These are phyloP conservation scores for Macadamia tetraphylla DNA, from an alignment of 164 flowering plant genomes.

Conservation along the genomic window DNA sequence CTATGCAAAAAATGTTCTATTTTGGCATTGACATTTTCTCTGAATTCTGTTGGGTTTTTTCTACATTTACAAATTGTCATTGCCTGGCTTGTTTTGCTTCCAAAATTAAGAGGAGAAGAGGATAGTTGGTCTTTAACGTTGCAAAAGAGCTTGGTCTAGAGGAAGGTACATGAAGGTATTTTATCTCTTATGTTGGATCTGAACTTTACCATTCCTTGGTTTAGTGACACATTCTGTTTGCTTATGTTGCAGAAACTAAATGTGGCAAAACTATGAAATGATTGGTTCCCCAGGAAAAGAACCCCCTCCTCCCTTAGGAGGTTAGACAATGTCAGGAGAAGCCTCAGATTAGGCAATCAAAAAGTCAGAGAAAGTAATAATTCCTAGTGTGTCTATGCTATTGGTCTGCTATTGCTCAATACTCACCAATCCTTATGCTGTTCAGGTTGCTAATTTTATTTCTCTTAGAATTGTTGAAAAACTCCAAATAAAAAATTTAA, in stretches of 20 bases:
- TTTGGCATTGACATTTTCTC: background rate
- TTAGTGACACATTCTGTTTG: constrained; percentile 1
- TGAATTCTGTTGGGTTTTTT: constrained; percentile 8
- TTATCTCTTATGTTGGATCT: background rate
- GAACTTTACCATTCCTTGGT: background rate
- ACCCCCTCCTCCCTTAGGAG: constrained; percentile 63
- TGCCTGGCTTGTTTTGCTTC: constrained; percentile 49
- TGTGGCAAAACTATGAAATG: constrained; percentile 33
- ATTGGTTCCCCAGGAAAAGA: constrained; percentile 73
- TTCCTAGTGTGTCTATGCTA: constrained; percentile 40
- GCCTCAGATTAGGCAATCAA: constrained; percentile 22
- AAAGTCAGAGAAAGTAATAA: constrained; percentile 35
- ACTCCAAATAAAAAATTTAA: background rate
- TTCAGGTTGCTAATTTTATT: constrained; percentile 44
- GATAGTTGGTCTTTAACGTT: constrained; percentile 72
- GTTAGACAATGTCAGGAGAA: constrained; percentile 20
- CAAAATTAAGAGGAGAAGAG: constrained; percentile 56
- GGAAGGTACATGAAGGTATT: constrained; percentile 51
- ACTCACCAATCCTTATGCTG: constrained; percentile 65
- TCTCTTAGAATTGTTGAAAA: background rate
- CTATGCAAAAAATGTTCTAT: background rate
- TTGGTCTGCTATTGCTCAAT: constrained; percentile 52
- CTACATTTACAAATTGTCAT: constrained; percentile 48
- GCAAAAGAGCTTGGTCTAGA: constrained; percentile 77
- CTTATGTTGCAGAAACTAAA: constrained; percentile 43